Conservation (phyloP, 2,329 filamentous ascomycete genomes). For the Claviceps spartinae region DNA sequence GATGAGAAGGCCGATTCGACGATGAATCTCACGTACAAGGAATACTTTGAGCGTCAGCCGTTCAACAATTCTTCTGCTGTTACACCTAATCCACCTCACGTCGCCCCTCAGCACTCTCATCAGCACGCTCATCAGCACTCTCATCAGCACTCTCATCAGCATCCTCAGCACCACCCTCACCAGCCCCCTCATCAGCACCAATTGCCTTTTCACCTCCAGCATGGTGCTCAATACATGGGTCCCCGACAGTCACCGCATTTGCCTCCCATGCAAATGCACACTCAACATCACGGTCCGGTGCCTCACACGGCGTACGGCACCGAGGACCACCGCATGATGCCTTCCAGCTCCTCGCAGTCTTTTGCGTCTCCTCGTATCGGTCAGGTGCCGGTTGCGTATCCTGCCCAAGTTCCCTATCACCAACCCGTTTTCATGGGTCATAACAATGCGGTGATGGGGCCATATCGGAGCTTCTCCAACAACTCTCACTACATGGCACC, state of each 20-base stretch:
- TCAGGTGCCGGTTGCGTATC: slow-evolving; percentile 56
- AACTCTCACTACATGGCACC: slow-evolving; percentile 57
- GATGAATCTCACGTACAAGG: slow-evolving; percentile 55
- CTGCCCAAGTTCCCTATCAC: slow-evolving; percentile 55
- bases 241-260: slow-evolving; percentile 62
- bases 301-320: slow-evolving; percentile 55
- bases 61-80: slow-evolving; percentile 43
- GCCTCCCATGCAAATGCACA: slow-evolving; percentile 63
- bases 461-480: slow-evolving; percentile 58
- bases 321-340: slow-evolving; percentile 83
- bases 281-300: slow-evolving; percentile 55
- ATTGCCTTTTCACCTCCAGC: slow-evolving; percentile 69
- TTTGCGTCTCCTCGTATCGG: slow-evolving; percentile 73
- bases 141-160: slow-evolving; percentile 51
- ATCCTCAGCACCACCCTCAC: no score
- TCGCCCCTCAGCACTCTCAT: slow-evolving; percentile 60
- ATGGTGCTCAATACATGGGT: slow-evolving; percentile 52
- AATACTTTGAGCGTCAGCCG: slow-evolving; percentile 62
- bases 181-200: slow-evolving; percentile 61
- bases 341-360: slow-evolving; percentile 68
- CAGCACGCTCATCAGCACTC: slow-evolving; percentile 74
- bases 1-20: slow-evolving; percentile 57
- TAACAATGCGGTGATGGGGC: slow-evolving; percentile 54
- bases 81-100: slow-evolving; percentile 55
- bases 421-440: slow-evolving; percentile 62